Percentiles rank a stretch among this genome's conserved stretches.
Conservation (phyloP, 2,329 filamentous ascomycete species). For the Ophiognomonia clavigignenti-juglandacearum region DNA sequence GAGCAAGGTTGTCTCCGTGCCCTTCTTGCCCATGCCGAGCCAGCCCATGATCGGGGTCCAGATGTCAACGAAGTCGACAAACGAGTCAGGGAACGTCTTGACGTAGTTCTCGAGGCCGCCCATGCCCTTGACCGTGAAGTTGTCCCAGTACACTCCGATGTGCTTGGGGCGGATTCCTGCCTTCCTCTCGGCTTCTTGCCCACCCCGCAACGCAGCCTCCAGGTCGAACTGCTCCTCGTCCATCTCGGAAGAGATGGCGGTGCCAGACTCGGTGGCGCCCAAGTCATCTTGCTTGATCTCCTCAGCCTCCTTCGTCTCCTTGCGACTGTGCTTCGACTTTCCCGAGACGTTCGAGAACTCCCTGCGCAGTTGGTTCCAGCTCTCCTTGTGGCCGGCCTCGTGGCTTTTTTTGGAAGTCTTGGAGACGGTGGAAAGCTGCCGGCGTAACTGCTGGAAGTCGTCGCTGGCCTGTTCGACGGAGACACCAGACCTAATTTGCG, state of each 20-base stretch:
- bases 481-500: constrained; percentile 43
- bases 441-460: constrained; percentile 65
- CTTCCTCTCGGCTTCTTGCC: constrained; percentile 64
- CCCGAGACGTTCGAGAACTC: constrained; percentile 49
- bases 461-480: constrained; percentile 63
- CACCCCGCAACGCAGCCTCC: constrained; percentile 67
- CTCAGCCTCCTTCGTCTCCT: neutral
- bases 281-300: constrained; percentile 16
- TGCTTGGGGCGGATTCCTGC: constrained; percentile 78
- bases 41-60: constrained; percentile 59
- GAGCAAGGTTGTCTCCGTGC: constrained; percentile 67
- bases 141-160: constrained; percentile 75
- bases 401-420: constrained; percentile 38
- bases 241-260: constrained; percentile 34
- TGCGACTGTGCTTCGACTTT: constrained; percentile 34
- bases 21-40: constrained; percentile 62
- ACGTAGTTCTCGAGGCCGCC: constrained; percentile 70
- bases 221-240: constrained; percentile 66
- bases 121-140: constrained; percentile 69
- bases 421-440: constrained; percentile 54
- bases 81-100: constrained; percentile 71
- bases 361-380: constrained; percentile 49
- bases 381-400: constrained; percentile 17
- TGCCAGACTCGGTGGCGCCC: constrained; percentile 39
- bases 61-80: constrained; percentile 72